Evolutionary conservation across 1,139 yeast species (phyloP), one percentile per base, ranked within the genome.

Genomic region (Hanseniaspora uvarum): DNA sequence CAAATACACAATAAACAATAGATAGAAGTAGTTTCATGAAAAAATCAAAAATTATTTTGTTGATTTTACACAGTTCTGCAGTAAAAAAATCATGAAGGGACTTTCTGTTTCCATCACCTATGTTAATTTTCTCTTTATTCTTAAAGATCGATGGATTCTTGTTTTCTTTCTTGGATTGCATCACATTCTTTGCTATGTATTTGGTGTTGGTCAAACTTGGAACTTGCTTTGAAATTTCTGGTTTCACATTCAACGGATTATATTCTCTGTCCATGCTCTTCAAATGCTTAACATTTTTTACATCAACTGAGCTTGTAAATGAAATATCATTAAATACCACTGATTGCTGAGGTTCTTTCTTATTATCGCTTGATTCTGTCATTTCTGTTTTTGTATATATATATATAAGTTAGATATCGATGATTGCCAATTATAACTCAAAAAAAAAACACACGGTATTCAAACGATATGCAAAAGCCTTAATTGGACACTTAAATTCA

Each of bases 1-100:
- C 79, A 62, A 80, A 78, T 37, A 77, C 41, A 55, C 80, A 71
- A 62, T 79, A 83, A 18, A 83, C 60, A 41, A 73, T 59, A 40
- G 83, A 70, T 53, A 85, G 69, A 16, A 82, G 65, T 23, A 70
- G 57, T 59, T 76, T 76, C 61, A 70, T 72, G 36, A 72, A 56
- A 51, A 62, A 31, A 53, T 47, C 52, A 41, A 53, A 37, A 6
- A 38, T 14, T 2, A 24, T n/a, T 12, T 40, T 36, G 12, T 26
- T 33, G 28, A 52, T 21, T 19, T 33, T 46, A 11, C 46, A 46
- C 4, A 47, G 30, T 26, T 34, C 47, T 19, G 45, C 59, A 46
- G 47, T 58, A 60, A 53, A 56, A 58, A 46, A 59, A 36, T 56
- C 59, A 45, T 37, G 55, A 56, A 18, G 30, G 18, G 19, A 52